These are phyloP conservation scores for Termitomyces sp. DNA, from an alignment of 1,284 basidiomycete species.

Conservation along the genomic window DNA sequence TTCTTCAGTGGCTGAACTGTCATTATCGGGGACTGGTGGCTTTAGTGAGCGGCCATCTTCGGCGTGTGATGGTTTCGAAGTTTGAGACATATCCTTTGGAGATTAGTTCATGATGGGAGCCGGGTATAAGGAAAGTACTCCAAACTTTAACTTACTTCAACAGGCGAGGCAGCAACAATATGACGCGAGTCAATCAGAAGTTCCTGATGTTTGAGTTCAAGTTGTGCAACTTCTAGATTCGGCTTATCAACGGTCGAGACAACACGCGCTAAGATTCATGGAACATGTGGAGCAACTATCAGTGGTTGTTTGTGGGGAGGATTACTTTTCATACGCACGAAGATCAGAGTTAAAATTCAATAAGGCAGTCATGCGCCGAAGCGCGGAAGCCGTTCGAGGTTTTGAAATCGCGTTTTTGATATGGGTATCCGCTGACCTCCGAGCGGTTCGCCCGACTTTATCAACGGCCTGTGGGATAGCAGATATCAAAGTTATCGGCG, in stretches of 20 bases:
- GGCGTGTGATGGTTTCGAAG: constrained; percentile 2
- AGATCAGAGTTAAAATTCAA: constrained; percentile 58
- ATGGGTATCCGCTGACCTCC: constrained; percentile 65
- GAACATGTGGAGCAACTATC: constrained; percentile 4
- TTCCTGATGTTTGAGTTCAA: constrained; percentile 8
- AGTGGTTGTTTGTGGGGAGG: constrained; percentile 3
- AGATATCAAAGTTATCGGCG: constrained; percentile 8
- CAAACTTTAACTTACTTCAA: constrained; percentile 10
- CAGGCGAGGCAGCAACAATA: constrained; percentile 10
- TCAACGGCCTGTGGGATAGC: constrained; percentile 49
- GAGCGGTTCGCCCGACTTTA: constrained; percentile 59
- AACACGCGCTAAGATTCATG: constrained; percentile 35
- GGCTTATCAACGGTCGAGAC: constrained; percentile 35
- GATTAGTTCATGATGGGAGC: not conserved
- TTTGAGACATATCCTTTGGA: constrained; percentile 8
- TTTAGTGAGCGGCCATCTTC: constrained; percentile 4
- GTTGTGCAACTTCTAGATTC: constrained; percentile 26
- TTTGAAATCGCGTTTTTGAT: constrained; percentile 63
- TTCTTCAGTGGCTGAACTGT: constrained; percentile 46
- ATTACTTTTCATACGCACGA: constrained; percentile 40
- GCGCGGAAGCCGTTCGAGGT: constrained; percentile 57
- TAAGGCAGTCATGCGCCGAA: constrained; percentile 64
- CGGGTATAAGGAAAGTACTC: not conserved
- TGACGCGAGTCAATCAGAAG: constrained; percentile 13
- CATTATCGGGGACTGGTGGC: constrained; percentile 26